Evolutionary conservation across 768 basidiomycete species (phyloP), one percentile per base, ranked within the genome.

Genomic region (Austroboletus festivus): DNA sequence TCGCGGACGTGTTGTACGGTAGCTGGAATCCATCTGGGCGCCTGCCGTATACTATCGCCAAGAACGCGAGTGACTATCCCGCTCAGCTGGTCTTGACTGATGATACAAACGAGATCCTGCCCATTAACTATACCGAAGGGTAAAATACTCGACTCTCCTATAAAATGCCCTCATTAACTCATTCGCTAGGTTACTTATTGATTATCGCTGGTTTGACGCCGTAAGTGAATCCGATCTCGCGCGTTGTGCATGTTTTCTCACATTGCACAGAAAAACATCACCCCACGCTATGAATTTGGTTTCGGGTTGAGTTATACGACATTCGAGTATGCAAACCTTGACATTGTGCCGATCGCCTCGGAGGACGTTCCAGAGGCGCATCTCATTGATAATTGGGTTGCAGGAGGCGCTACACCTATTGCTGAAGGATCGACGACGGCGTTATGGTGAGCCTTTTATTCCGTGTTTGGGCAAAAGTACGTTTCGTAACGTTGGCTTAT

Each of bases 281-380:
- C 74, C 0, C 90, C 90, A 4, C 86, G 87, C 31, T 92, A 82
- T 59, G 89, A 90, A 60, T 97, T 97, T 63, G 93, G 93, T 5
- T 94, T 83, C 62, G 93, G 93, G 0, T 64, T 94, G 60, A 87
- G 83, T 47, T 97, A 96, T 71, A 86, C 93, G 33, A 77, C 69
- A 2, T 97, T 94, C 65, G 67, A 77, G 26, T 94, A 91, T 64
- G 80, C 74, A 37, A 69, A 76, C 26, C 69, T 93, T 11, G 54
- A 71, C 3, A 67, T 89, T 28, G 62, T 61, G 15, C 69, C 72
- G 46, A 63, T 86, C 4, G 45, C 59, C 9, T 48, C 55, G 16
- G 62, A 64, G 28, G 69, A 74, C n/a, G n/a, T n/a, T 7, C 53
- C 62, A 4, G 51, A 68, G 46, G 47, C 39, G 4, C 68, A 65